phyloP scores from a whole-genome alignment of 352 stramenopile genomes.

The Phytophthora podocarpi region DNA sequence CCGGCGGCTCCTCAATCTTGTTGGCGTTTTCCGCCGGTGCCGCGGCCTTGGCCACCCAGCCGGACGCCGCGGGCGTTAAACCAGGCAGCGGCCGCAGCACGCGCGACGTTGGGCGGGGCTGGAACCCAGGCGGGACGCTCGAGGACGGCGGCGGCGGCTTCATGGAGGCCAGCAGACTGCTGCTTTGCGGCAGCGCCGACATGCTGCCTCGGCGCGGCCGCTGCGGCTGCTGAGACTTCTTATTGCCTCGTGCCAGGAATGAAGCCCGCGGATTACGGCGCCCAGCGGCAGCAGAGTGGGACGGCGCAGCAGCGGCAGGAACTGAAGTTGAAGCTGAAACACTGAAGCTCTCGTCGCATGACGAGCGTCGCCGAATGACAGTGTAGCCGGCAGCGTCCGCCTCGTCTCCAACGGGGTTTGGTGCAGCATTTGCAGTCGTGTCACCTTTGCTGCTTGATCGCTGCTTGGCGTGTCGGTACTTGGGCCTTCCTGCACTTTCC shows the following conservation, averaged over 20 bases:
- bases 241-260: slow-evolving; percentile 11
- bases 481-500: slow-evolving; percentile 7
- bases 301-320: too few relatives aligned
- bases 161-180: slow-evolving; percentile 17
- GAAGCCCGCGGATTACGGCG: slow-evolving; percentile 22
- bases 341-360: slow-evolving; percentile 27
- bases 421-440: slow-evolving; percentile 2
- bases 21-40: slow-evolving; percentile 20
- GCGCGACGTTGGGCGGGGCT: slow-evolving; percentile 10
- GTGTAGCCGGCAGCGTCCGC: slow-evolving; percentile 61
- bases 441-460: slow-evolving; percentile 10
- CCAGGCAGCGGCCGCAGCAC: slow-evolving; percentile 21
- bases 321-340: neutral
- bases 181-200: slow-evolving; percentile 18
- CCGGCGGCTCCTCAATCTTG: slow-evolving; percentile 38
- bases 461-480: slow-evolving; percentile 20
- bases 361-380: slow-evolving; percentile 48
- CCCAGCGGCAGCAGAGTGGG: neutral
- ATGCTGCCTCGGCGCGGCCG: slow-evolving; percentile 24
- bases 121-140: slow-evolving; percentile 27
- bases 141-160: slow-evolving; percentile 7
- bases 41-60: slow-evolving; percentile 36
- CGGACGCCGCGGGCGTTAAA: slow-evolving; percentile 33
- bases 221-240: slow-evolving; percentile 19
- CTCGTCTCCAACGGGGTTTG: slow-evolving; percentile 10